Percentiles rank a stretch among this genome's conserved stretches.
These are phyloP conservation scores for Mucor plumbeus DNA, from an alignment of 371 early-diverging fungal genomes.

Conservation along the genomic window DNA sequence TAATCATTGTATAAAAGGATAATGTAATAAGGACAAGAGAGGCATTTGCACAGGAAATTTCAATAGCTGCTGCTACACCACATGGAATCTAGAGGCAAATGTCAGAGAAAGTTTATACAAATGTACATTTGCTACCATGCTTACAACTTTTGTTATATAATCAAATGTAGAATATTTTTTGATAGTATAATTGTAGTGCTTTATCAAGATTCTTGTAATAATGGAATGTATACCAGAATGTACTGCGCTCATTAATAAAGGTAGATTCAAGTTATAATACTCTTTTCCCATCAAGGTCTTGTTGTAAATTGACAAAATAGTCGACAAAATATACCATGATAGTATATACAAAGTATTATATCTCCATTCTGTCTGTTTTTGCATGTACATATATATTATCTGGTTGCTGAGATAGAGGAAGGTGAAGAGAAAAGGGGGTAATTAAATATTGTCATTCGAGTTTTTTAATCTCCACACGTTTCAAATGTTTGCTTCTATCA, in stretches of 20 bases:
- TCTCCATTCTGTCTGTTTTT: conserved; percentile 14
- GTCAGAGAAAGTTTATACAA: not conserved
- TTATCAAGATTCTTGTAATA: conserved; percentile 60
- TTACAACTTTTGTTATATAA: conserved; percentile 60
- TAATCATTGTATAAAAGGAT: conserved; percentile 96
- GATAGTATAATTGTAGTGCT: conserved; percentile 26
- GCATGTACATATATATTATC: not conserved
- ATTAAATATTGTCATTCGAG: not conserved
- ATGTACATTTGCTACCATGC: conserved; percentile 3
- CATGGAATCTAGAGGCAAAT: conserved; percentile 68
- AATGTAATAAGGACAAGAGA: conserved; percentile 84
- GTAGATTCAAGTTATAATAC: conserved; percentile 79
- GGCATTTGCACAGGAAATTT: conserved; percentile 89
- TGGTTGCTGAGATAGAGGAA: not conserved
- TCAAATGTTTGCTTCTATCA: no score
- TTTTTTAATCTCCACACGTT: no score
- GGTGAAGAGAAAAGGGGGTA: not conserved
- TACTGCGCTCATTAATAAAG: conserved; percentile 78
- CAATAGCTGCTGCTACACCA: conserved; percentile 86
- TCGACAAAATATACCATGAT: conserved; percentile 74
- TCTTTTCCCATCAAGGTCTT: conserved; percentile 75
- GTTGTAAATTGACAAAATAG: conserved; percentile 84
- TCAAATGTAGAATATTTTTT: conserved; percentile 35
- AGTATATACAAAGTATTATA: conserved; percentile 54
- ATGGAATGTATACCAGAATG: conserved; percentile 69